These are phyloP conservation scores for Microcos paniculata DNA, from an alignment of 345 rosid genomes.

Conservation along the genomic window DNA sequence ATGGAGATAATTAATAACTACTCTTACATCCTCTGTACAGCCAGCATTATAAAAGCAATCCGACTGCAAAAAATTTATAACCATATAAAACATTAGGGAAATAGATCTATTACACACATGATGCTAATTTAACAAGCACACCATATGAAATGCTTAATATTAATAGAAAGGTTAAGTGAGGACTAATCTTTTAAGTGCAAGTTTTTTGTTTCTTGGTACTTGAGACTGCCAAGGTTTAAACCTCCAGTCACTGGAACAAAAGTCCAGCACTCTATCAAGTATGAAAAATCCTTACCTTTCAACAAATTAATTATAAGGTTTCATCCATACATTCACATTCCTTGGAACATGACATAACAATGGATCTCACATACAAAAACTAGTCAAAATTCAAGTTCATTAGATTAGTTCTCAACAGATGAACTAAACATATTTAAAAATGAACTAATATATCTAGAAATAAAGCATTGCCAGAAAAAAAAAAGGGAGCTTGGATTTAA, in stretches of 20 bases:
- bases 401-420: background rate
- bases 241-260: no score
- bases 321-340: background rate
- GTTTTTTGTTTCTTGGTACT: no score
- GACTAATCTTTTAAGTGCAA: background rate
- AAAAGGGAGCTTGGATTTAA: no score
- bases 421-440: background rate
- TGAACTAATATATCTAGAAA: background rate
- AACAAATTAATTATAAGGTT: background rate
- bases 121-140: background rate
- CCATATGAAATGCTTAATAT: background rate
- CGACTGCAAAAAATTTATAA: conserved; percentile 48
- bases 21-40: conserved; percentile 77
- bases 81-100: conserved; percentile 3
- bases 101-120: background rate
- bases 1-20: conserved; percentile 58
- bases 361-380: background rate
- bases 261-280: no score
- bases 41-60: conserved; percentile 96
- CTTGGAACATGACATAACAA: background rate
- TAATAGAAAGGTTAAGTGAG: background rate
- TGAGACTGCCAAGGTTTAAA: no score
- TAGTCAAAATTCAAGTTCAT: background rate
- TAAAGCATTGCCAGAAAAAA: background rate
- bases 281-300: background rate